These are phyloP conservation scores for Gastrodia elata DNA, from an alignment of 106 monocot species.

Conservation along the genomic window DNA sequence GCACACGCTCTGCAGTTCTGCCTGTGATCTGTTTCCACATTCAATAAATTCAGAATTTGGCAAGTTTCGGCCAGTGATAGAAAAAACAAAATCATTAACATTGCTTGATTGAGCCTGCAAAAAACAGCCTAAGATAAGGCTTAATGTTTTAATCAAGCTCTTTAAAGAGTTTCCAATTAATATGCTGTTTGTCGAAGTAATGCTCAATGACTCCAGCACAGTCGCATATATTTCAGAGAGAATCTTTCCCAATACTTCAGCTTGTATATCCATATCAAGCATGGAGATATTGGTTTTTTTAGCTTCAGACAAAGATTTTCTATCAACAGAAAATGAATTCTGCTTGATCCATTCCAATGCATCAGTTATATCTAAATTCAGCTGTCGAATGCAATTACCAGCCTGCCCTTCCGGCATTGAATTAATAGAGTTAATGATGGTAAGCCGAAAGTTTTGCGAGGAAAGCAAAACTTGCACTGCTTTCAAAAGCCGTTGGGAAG, in stretches of 20 bases:
- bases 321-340: conserved; percentile 6
- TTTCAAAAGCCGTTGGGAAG: conserved; percentile 26
- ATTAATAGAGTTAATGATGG: conserved; percentile 50
- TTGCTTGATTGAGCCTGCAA: conserved; percentile 25
- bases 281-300: neutral
- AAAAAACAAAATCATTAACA: conserved; percentile 31
- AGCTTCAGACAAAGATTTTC: conserved; percentile 7
- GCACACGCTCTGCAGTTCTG: conserved; percentile 15
- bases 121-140: conserved; percentile 33
- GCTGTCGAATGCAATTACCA: conserved; percentile 44
- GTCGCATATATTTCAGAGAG: conserved; percentile 58
- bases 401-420: conserved; percentile 85
- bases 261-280: conserved; percentile 20
- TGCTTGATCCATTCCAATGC: conserved; percentile 60
- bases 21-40: conserved; percentile 4
- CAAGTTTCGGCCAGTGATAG: conserved; percentile 33
- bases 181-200: conserved; percentile 69
- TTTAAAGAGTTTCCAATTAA: conserved; percentile 58
- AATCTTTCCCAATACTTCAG: conserved; percentile 53
- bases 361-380: conserved; percentile 48
- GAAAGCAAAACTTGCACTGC: conserved; percentile 35
- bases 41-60: conserved; percentile 16
- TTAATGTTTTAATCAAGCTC: conserved; percentile 36
- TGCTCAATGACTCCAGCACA: conserved; percentile 52
- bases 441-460: conserved; percentile 34